A percentile compares a stretch with the other conserved stretches of the same genome.
These are phyloP conservation scores for Phytophthora melonis DNA, from an alignment of 352 stramenopile genomes.

Conservation along the genomic window DNA sequence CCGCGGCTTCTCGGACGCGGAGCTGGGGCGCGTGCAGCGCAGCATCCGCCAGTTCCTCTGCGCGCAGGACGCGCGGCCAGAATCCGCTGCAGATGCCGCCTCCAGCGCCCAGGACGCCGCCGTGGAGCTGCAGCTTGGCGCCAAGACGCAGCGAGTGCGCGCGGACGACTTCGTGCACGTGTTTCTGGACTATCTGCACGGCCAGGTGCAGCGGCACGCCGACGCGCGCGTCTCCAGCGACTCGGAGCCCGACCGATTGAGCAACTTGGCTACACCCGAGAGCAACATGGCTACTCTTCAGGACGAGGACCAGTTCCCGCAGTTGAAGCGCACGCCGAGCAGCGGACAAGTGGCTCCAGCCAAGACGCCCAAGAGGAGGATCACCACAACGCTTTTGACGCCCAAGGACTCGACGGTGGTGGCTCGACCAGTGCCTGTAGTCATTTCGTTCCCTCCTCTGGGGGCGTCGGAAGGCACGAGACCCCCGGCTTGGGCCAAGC, in stretches of 20 bases:
- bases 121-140: constrained; percentile 16
- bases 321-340: constrained; percentile 18
- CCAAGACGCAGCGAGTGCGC: constrained; percentile 4
- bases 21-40: constrained; percentile 21
- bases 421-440: constrained; percentile 34
- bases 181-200: constrained; percentile 38
- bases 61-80: neutral
- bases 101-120: neutral
- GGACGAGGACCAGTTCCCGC: constrained; percentile 7
- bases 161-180: constrained; percentile 39
- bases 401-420: constrained; percentile 34
- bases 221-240: constrained; percentile 3
- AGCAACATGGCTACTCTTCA: neutral
- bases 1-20: constrained; percentile 35
- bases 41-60: constrained; percentile 23
- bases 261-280: constrained; percentile 13
- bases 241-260: neutral
- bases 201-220: constrained; percentile 26
- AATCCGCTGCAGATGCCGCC: neutral
- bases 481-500: constrained; percentile 48
- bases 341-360: constrained; percentile 2
- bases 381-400: constrained; percentile 59
- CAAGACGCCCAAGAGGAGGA: constrained; percentile 26
- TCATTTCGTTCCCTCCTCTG: neutral
- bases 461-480: constrained; percentile 10